These are phyloP conservation scores for Arthrobotrys pseudoclavata DNA, from an alignment of 2,329 filamentous ascomycete species.

Conservation along the genomic window DNA sequence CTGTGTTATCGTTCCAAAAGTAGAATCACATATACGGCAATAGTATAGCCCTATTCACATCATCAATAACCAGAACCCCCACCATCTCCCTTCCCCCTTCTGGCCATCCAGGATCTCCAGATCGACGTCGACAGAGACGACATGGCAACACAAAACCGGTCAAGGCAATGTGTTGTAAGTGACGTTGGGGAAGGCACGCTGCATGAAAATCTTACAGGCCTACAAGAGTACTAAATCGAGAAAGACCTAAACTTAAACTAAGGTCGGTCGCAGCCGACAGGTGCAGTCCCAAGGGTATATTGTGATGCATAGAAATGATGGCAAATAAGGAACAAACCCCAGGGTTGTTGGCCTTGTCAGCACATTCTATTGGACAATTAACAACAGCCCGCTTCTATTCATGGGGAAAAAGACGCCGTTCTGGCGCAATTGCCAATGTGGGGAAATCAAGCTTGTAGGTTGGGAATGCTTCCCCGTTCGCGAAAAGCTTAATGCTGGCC, in stretches of 20 bases:
- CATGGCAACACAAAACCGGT: slow-evolving; percentile 27
- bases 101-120: slow-evolving; percentile 1
- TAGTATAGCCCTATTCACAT: not conserved
- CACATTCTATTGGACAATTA: slow-evolving; percentile 15
- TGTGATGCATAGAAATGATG: slow-evolving; percentile 13
- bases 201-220: slow-evolving; percentile 24
- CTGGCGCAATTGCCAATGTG: slow-evolving; percentile 44
- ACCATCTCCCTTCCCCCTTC: too few species aligned
- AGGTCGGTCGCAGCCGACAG: slow-evolving; percentile 37
- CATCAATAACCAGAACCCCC: too few species aligned
- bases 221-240: slow-evolving; percentile 13
- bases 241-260: slow-evolving; percentile 24
- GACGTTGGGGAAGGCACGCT: slow-evolving; percentile 31
- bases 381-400: slow-evolving; percentile 30
- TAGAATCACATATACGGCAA: not conserved
- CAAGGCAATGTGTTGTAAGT: slow-evolving; percentile 42
- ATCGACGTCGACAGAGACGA: slow-evolving; percentile 13
- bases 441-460: too few species aligned
- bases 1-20: not conserved
- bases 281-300: not conserved
- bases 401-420: slow-evolving; percentile 14
- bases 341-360: not conserved
- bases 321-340: slow-evolving; percentile 10
- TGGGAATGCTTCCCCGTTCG: not conserved
- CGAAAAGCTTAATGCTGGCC: not conserved